Percentiles rank a stretch among this genome's conserved stretches.
phyloP scores from a whole-genome alignment of 495 filamentous ascomycete genomes.

The Aspergillus panamensis region DNA sequence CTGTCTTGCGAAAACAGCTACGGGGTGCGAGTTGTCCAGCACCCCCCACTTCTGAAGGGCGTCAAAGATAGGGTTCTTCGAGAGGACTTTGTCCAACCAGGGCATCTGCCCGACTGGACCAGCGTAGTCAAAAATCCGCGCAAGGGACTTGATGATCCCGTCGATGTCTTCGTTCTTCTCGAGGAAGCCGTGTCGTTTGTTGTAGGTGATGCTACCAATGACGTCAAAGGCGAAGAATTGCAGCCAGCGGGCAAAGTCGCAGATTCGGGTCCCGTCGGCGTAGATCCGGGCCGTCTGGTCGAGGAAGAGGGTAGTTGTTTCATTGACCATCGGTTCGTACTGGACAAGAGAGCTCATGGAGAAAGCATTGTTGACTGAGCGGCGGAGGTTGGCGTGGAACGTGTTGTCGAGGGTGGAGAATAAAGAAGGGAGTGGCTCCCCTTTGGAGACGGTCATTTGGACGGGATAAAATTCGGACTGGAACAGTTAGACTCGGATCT shows the following conservation, averaged over 20 bases:
- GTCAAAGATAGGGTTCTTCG: conserved; percentile 47
- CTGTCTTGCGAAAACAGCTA: conserved; percentile 44
- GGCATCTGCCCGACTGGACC: conserved; percentile 51
- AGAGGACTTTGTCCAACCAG: conserved; percentile 46
- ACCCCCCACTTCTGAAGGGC: conserved; percentile 15
- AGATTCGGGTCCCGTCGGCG: conserved; percentile 40
- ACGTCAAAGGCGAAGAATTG: conserved; percentile 81
- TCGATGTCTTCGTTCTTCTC: conserved; percentile 56
- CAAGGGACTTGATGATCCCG: conserved; percentile 42
- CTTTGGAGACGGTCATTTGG: conserved; percentile 61
- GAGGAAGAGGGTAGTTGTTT: conserved; percentile 50
- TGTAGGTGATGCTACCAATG: conserved; percentile 61
- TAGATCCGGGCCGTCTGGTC: conserved; percentile 61
- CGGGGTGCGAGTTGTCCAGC: conserved; percentile 16
- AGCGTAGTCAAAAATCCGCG: conserved; percentile 44
- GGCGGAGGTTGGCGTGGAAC: conserved; percentile 68
- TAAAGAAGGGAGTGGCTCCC: conserved; percentile 63
- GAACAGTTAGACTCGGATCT: not conserved
- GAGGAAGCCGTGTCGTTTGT: conserved; percentile 61
- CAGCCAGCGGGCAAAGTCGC: conserved; percentile 69
- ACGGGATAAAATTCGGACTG: conserved; percentile 71
- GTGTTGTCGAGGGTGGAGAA: conserved; percentile 73
- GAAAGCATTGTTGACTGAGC: conserved; percentile 68
- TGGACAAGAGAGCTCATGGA: conserved; percentile 67
- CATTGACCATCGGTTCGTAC: conserved; percentile 69